These are phyloP conservation scores for Vigna unguiculata DNA, from an alignment of 306 rosid genomes.

Conservation along the genomic window DNA sequence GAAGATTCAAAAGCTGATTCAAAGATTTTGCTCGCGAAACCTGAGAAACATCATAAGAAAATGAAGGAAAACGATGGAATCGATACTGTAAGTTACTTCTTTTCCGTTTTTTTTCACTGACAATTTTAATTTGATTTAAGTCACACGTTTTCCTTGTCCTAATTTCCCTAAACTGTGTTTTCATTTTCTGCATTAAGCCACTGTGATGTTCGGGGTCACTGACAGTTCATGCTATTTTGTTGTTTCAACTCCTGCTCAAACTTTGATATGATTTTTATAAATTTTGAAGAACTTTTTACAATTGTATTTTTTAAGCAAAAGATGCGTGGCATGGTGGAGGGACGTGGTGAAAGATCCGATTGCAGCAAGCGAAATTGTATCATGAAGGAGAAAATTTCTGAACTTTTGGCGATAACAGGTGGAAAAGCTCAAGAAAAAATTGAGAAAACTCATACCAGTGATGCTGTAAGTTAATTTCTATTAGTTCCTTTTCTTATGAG, in stretches of 20 bases:
- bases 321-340: not conserved
- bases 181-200: no score
- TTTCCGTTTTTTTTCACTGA: not conserved
- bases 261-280: no score
- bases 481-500: no score
- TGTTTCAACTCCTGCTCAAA: no score
- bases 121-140: not conserved
- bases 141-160: not conserved
- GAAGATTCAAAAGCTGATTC: conserved; percentile 88
- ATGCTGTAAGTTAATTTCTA: not conserved
- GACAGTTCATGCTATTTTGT: no score
- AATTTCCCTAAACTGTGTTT: not conserved
- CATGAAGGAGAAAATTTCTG: no score
- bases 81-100: not conserved
- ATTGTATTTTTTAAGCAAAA: not conserved
- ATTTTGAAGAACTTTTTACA: no score
- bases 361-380: not conserved
- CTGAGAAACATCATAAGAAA: conserved; percentile 60
- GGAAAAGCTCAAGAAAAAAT: not conserved
- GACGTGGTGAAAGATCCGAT: not conserved
- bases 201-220: no score
- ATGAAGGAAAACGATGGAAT: not conserved
- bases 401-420: no score
- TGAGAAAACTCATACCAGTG: not conserved
- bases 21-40: conserved; percentile 64